These are phyloP conservation scores for Penstemon barbatus DNA, from an alignment of 257 asterid species.

Conservation along the genomic window DNA sequence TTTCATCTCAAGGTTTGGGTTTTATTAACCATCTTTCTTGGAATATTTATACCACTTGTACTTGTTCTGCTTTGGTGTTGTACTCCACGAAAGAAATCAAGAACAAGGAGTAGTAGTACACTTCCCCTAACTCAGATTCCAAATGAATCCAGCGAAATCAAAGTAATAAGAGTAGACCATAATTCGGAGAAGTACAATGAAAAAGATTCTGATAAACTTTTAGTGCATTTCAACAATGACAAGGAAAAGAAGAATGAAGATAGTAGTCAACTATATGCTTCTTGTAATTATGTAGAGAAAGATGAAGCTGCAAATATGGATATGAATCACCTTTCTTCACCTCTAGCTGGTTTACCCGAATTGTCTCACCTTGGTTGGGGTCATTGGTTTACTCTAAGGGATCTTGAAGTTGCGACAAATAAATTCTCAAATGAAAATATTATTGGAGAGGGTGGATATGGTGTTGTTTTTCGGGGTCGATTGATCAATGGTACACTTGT, in stretches of 20 bases:
- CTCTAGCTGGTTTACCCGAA: slow-evolving; percentile 72
- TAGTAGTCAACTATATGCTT: slow-evolving; percentile 37
- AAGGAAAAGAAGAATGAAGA: slow-evolving; percentile 30
- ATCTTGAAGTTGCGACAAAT: slow-evolving; percentile 63
- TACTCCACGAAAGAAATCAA: slow-evolving; percentile 43
- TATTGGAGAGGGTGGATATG: slow-evolving; percentile 96
- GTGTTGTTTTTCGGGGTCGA: slow-evolving; percentile 70
- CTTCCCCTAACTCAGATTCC: slow-evolving; percentile 46
- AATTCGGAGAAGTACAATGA: slow-evolving; percentile 40
- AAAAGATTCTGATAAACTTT: slow-evolving; percentile 48
- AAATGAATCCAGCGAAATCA: slow-evolving; percentile 50
- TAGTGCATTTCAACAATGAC: slow-evolving; percentile 41
- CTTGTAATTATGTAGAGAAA: slow-evolving; percentile 36
- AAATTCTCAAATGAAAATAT: slow-evolving; percentile 62
- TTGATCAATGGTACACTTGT: slow-evolving; percentile 67
- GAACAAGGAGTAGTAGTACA: slow-evolving; percentile 28
- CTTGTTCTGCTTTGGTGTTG: slow-evolving; percentile 57
- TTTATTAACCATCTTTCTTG: slow-evolving; percentile 52
- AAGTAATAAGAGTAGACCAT: slow-evolving; percentile 60
- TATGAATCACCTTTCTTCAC: slow-evolving; percentile 40
- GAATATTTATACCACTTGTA: slow-evolving; percentile 45
- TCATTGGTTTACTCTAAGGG: slow-evolving; percentile 89
- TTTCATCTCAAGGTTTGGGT: slow-evolving; percentile 78
- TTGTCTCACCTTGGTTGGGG: slow-evolving; percentile 94
- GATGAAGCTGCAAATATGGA: slow-evolving; percentile 32